A percentile compares a stretch with the other conserved stretches of the same genome.
Evolutionary conservation across 495 filamentous ascomycete genomes (phyloP).

Genomic region (Evansstolkia leycettana): DNA sequence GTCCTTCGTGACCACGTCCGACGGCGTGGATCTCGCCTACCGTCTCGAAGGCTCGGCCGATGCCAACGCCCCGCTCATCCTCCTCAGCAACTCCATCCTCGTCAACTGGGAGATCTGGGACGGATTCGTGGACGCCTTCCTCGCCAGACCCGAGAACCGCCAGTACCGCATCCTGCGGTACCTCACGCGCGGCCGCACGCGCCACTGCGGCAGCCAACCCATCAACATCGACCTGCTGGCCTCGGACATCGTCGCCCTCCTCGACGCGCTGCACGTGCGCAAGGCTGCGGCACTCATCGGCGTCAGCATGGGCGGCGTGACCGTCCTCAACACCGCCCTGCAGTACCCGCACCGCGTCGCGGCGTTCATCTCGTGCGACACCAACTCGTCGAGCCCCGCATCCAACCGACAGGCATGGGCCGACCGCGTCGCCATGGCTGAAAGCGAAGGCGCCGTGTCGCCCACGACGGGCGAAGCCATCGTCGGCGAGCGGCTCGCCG

Average conservation of each 20-base stretch:
- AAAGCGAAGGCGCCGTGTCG: constrained; percentile 36
- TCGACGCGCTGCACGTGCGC: constrained; percentile 47
- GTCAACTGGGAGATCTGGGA: constrained; percentile 69
- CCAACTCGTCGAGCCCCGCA: constrained; percentile 52
- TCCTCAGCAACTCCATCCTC: constrained; percentile 66
- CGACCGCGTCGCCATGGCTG: constrained; percentile 58
- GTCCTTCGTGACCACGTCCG: constrained; percentile 52
- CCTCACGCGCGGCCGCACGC: constrained; percentile 49
- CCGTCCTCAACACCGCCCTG: constrained; percentile 56
- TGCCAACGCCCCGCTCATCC: constrained; percentile 52
- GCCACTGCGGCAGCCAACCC: constrained; percentile 27
- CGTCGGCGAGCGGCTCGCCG: constrained; percentile 42
- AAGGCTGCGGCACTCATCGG: constrained; percentile 52
- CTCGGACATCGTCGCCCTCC: constrained; percentile 46
- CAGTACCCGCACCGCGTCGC: constrained; percentile 45
- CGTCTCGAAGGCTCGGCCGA: constrained; percentile 60
- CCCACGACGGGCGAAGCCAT: too few relatives aligned
- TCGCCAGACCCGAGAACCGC: constrained; percentile 42
- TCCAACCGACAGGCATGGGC: constrained; percentile 67
- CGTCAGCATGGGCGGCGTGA: constrained; percentile 68
- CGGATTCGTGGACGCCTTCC: constrained; percentile 46
- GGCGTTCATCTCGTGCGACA: constrained; percentile 64
- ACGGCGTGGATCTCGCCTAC: constrained; percentile 57
- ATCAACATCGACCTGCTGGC: constrained; percentile 51
- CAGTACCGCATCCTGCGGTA: constrained; percentile 62